These are phyloP conservation scores for Rhizopogon rudus DNA, from an alignment of 768 basidiomycete species.

Conservation along the genomic window DNA sequence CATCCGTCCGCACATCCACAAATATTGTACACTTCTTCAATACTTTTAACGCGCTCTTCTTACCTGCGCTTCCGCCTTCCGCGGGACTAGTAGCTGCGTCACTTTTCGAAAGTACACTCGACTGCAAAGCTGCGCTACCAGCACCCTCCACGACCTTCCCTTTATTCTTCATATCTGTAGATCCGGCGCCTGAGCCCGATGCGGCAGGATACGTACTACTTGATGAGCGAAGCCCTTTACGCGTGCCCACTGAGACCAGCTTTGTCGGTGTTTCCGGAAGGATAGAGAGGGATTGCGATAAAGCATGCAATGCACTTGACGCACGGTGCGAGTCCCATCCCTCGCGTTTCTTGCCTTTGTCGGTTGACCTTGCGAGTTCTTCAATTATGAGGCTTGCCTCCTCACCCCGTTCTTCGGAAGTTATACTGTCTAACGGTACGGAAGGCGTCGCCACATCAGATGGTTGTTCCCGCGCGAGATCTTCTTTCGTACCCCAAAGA, in stretches of 20 bases:
- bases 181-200: conserved; percentile 13
- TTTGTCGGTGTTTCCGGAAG: conserved; percentile 35
- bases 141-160: conserved; percentile 14
- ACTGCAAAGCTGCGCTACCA: conserved; percentile 10
- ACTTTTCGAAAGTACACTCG: background rate
- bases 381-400: conserved; percentile 8
- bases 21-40: conserved; percentile 75
- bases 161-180: conserved; percentile 3
- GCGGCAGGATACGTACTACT: conserved; percentile 33
- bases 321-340: conserved; percentile 14
- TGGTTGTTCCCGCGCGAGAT: conserved; percentile 3
- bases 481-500: background rate
- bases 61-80: conserved; percentile 15
- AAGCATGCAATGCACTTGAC: conserved; percentile 46
- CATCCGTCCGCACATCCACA: conserved; percentile 73
- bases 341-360: conserved; percentile 19
- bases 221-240: conserved; percentile 41
- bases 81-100: background rate
- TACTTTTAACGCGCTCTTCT: conserved; percentile 38
- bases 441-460: conserved; percentile 7
- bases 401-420: conserved; percentile 4
- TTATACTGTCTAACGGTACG: conserved; percentile 11
- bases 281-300: conserved; percentile 58
- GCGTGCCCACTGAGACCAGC: conserved; percentile 39
- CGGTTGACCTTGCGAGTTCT: conserved; percentile 6